Conservation (phyloP, 345 rosid species). For the Pistacia integerrima region DNA sequence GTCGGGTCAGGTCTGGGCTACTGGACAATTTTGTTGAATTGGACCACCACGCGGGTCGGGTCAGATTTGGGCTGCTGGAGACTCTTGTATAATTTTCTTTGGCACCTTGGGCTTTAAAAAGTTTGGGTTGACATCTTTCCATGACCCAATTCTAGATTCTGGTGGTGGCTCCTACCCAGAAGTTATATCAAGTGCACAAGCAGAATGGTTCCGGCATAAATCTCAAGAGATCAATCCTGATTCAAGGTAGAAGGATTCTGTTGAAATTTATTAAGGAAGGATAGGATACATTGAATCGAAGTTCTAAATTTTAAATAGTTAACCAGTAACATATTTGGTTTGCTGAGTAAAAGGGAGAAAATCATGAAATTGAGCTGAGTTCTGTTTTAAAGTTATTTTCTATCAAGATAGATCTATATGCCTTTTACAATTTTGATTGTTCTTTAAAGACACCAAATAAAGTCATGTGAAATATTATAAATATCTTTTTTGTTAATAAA, state of each 20-base stretch:
- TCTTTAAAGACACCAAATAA: neutral
- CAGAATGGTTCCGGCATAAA: constrained; percentile 64
- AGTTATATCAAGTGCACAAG: constrained; percentile 73
- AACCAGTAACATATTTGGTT: neutral
- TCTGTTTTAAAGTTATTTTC: neutral
- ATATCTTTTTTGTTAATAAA: neutral
- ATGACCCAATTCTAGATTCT: constrained; percentile 87
- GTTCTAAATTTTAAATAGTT: neutral
- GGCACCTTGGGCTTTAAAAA: too few relatives aligned
- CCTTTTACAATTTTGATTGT: neutral
- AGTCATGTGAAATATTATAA: neutral
- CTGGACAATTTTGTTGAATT: too few relatives aligned
- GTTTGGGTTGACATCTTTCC: too few relatives aligned
- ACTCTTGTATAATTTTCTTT: too few relatives aligned
- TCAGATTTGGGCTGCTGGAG: too few relatives aligned
- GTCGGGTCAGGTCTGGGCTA: too few relatives aligned
- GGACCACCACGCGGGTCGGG: too few relatives aligned
- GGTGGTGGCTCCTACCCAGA: constrained; percentile 94
- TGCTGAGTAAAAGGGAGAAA: neutral
- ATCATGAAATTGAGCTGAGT: neutral
- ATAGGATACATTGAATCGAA: neutral
- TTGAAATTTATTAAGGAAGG: neutral
- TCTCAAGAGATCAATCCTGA: constrained; percentile 65
- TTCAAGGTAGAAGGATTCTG: constrained; percentile 46
- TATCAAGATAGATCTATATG: neutral